These are phyloP conservation scores for Colletotrichum sp. DNA, from an alignment of 2,329 filamentous ascomycete genomes.

Conservation along the genomic window DNA sequence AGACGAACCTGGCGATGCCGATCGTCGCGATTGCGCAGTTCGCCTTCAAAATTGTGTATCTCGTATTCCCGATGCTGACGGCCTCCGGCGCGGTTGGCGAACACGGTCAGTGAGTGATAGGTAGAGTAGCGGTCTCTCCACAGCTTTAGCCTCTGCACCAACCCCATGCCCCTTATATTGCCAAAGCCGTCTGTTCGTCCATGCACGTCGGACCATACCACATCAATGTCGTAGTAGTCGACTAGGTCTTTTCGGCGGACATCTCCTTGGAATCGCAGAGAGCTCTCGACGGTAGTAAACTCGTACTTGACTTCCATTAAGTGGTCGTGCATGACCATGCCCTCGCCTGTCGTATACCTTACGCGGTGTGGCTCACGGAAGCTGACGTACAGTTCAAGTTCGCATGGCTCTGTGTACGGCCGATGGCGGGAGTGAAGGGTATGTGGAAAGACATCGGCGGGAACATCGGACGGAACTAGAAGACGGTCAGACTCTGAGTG, in stretches of 20 bases:
- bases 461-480: conserved; percentile 50
- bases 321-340: conserved; percentile 53
- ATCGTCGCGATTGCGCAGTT: conserved; percentile 51
- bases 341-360: conserved; percentile 52
- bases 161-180: conserved; percentile 54
- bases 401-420: conserved; percentile 53
- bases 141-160: conserved; percentile 57
- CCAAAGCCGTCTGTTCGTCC: conserved; percentile 55
- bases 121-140: conserved; percentile 55
- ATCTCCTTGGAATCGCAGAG: conserved; percentile 55
- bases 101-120: conserved; percentile 52
- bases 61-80: conserved; percentile 52
- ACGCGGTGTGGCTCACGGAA: conserved; percentile 54
- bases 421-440: conserved; percentile 57
- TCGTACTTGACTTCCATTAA: conserved; percentile 55
- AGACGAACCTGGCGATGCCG: conserved; percentile 50
- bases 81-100: conserved; percentile 51
- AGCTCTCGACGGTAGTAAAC: conserved; percentile 53
- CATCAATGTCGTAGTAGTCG: conserved; percentile 58
- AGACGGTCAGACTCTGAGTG: conserved; percentile 5
- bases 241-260: conserved; percentile 52
- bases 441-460: conserved; percentile 51
- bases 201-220: conserved; percentile 57
- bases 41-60: conserved; percentile 51
- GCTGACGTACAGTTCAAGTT: conserved; percentile 54